Base-by-base conservation (phyloP, 306 rosid genomes). In the Prosopis cineraria region DNA sequence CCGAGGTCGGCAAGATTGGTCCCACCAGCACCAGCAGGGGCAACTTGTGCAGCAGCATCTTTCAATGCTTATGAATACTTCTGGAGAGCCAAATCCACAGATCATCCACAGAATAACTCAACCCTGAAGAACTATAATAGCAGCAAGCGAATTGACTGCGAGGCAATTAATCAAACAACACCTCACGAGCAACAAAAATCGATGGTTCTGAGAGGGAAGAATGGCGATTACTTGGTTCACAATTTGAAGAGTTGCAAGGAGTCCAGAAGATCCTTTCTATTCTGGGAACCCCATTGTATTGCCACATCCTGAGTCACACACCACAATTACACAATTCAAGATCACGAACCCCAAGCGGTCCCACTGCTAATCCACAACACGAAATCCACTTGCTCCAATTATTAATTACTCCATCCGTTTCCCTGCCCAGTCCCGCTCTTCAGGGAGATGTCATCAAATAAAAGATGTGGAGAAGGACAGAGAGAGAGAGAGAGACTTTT, bases 261-360 rank as follows among this genome's bases (percentile, higher is more conserved):
- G 67, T 83, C 90, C 0, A 86, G 91, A 89, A 88, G 89, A 84
- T 84, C 97, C 17, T 81, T 91, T 24, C 90, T 88, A 5, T 79
- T 89, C 43, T 81, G 91, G 98, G 91, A 91, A 83, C 93, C 93
- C 2, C 75, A 82, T 67, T 95, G 98, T 89, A 88, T 95, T 82
- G 98, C 98, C 84, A 89, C 97, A 69, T 89, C 98, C 40, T 94
- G 87, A 30, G 68, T 29, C 36, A 59, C 70, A 36, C 22, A 34
- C 19, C 10, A 58, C 71, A 43, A n/a, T 52, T 20, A 52, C 12
- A 20, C 19, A 30, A 14, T 58, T 58, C 65, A 11, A 22, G 11
- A 25, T 29, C 40, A 11, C 34, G 25, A 17, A 8, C 39, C 13
- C 9, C n/a, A 45, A 33, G 5, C 6, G 41, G 67, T 9, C 76